phyloP scores from a whole-genome alignment of 495 filamentous ascomycete species.

The Penicillium pulvis region DNA sequence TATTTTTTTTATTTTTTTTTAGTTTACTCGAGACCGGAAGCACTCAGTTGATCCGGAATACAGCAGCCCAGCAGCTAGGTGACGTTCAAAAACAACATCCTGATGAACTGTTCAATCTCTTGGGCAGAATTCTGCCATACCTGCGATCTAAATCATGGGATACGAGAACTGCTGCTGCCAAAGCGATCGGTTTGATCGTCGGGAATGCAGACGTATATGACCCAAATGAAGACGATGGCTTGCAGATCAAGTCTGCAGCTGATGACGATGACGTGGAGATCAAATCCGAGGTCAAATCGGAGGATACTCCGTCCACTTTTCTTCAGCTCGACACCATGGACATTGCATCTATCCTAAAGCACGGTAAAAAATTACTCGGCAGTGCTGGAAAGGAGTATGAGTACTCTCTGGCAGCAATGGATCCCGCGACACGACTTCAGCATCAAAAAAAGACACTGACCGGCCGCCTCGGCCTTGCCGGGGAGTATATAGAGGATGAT shows the following conservation, averaged over 20 bases:
- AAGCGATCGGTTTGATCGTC: constrained; percentile 89
- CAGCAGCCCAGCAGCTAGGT: constrained; percentile 91
- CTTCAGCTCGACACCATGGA: constrained; percentile 77
- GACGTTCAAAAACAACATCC: constrained; percentile 98
- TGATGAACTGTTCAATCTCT: constrained; percentile 92
- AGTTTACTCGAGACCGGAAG: constrained; percentile 96
- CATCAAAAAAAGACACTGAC: constrained; percentile 88
- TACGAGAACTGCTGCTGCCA: constrained; percentile 85
- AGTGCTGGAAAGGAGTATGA: constrained; percentile 83
- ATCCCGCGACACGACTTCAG: constrained; percentile 75
- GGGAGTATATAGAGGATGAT: constrained; percentile 84
- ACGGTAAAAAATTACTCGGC: constrained; percentile 78
- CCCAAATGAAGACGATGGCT: constrained; percentile 71
- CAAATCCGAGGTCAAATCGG: constrained; percentile 46
- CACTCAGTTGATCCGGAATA: constrained; percentile 91
- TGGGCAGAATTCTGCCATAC: constrained; percentile 94
- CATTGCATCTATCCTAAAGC: constrained; percentile 73
- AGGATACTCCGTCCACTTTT: constrained; percentile 32
- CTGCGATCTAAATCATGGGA: constrained; percentile 94
- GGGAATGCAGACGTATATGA: constrained; percentile 86
- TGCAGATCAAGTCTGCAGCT: constrained; percentile 54
- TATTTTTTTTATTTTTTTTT: constrained; percentile 24
- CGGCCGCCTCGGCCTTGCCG: constrained; percentile 79
- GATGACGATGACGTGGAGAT: constrained; percentile 47
- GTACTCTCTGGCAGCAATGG: constrained; percentile 76